Base-by-base conservation (phyloP, 75 land plant genomes). In the Pinus taeda region DNA sequence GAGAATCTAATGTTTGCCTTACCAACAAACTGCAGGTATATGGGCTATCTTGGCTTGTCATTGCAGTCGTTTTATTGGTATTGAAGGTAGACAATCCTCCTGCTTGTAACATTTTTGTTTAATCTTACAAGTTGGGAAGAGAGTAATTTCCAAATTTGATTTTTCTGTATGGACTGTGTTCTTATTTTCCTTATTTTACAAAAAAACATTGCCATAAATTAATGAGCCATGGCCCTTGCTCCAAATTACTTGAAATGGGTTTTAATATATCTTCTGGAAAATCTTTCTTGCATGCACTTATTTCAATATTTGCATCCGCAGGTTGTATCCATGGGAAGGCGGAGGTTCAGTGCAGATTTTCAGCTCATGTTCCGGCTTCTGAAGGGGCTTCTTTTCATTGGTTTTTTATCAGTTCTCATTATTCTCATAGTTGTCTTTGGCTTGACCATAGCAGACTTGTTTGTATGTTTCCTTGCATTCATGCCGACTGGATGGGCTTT, bases 401-500 rank as follows among this genome's bases (percentile, higher is more conserved):
- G 92, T 6, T 91, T 87, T 57, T 64, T 97, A 33, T 87, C 94
- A 18, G 91, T 91, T 62, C 84, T 93, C 81, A 77, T 91, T 24
- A 90, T 92, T 42, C 79, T 97, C 53, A 93, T 97, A 22, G 88
- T 88, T 11, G 87, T 95, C 21, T 82, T 80, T 49, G 80, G 80
- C 26, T 88, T 97, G 49, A 91, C 93, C 11, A 55, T 97, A 21
- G 76, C 83, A 37, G 99, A 97, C 79, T 29, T 97, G 22, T 93
- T 95, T 83, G 93, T 91, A 14, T 70, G 86, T 49, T 56, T 91
- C 6, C 80, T 97, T 56, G 98, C 91, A 59, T 97, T 95, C 83
- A 74, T 95, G 88, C 99, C 99, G 0, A 91, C 99, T 13, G 99
- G 99, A n/a, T 97, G 99, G 99, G 96, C 94, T 22, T n/a, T 97